phyloP scores from a whole-genome alignment of 129 eudicot species.

The Tagetes patula region DNA sequence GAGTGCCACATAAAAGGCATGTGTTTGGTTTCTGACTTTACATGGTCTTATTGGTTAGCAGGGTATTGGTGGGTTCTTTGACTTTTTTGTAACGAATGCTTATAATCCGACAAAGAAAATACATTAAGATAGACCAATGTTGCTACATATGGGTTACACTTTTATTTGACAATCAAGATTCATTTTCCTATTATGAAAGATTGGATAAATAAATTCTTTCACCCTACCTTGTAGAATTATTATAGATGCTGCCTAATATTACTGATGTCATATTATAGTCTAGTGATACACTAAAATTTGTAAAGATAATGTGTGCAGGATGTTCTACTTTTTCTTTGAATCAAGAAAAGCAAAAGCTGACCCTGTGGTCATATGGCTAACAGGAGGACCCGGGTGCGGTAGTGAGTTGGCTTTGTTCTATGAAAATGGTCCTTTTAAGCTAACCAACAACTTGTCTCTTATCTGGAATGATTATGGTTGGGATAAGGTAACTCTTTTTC shows the following conservation, averaged over 20 bases:
- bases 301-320: slow-evolving; percentile 52
- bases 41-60: not conserved
- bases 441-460: slow-evolving; percentile 63
- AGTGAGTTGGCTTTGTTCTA: slow-evolving; percentile 82
- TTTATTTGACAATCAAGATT: slow-evolving; percentile 6
- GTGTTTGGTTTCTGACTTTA: too few species aligned
- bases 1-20: too few species aligned
- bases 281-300: slow-evolving; percentile 18
- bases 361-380: slow-evolving; percentile 91
- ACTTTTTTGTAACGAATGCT: not conserved
- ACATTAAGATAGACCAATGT: not conserved
- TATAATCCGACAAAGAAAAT: too few species aligned
- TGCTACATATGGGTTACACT: not conserved
- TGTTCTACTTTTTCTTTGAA: slow-evolving; percentile 92
- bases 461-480: slow-evolving; percentile 87
- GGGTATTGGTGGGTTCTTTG: not conserved
- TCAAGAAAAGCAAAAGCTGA: slow-evolving; percentile 58
- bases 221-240: not conserved
- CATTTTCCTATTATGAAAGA: not conserved
- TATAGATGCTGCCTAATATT: slow-evolving; percentile 11
- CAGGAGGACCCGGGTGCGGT: slow-evolving; percentile 97
- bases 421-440: slow-evolving; percentile 88
- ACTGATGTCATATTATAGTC: not conserved
- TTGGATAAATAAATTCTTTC: not conserved
- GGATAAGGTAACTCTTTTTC: slow-evolving; percentile 61